Conservation (phyloP, 306 rosid genomes). For the Crataegus laevigata region DNA sequence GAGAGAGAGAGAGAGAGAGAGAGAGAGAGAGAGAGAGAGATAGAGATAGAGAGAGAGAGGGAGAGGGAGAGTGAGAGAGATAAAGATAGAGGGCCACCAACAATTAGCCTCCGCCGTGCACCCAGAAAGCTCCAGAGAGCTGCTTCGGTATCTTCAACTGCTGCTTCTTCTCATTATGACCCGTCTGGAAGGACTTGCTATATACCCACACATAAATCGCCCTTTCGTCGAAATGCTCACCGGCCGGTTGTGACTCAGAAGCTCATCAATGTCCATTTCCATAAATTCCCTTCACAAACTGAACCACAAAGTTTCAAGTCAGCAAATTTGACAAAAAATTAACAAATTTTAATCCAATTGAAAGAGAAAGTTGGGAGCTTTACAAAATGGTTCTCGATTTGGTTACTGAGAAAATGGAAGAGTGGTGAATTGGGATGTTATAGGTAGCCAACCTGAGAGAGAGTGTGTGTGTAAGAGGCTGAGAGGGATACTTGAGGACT, state of each 20-base stretch:
- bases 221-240: constrained; percentile 50
- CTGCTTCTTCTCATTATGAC: constrained; percentile 45
- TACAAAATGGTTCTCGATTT: background rate
- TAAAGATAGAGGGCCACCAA: too few species aligned
- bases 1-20: too few species aligned
- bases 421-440: background rate
- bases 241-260: constrained; percentile 41
- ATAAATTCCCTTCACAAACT: constrained; percentile 3
- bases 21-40: too few species aligned
- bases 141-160: constrained; percentile 75
- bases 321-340: background rate
- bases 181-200: constrained; percentile 89
- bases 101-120: constrained; percentile 61
- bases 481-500: background rate
- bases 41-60: too few species aligned
- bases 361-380: background rate
- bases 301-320: too few species aligned
- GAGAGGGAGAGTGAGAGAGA: too few species aligned
- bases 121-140: constrained; percentile 65
- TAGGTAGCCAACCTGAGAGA: background rate
- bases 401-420: background rate
- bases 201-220: constrained; percentile 95
- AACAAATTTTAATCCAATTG: background rate
- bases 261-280: constrained; percentile 52
- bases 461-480: too few species aligned